Percentiles rank a stretch among this genome's conserved stretches.
Evolutionary conservation across 805 yeast genomes (phyloP).

Genomic region (Candida yuanshanica): DNA sequence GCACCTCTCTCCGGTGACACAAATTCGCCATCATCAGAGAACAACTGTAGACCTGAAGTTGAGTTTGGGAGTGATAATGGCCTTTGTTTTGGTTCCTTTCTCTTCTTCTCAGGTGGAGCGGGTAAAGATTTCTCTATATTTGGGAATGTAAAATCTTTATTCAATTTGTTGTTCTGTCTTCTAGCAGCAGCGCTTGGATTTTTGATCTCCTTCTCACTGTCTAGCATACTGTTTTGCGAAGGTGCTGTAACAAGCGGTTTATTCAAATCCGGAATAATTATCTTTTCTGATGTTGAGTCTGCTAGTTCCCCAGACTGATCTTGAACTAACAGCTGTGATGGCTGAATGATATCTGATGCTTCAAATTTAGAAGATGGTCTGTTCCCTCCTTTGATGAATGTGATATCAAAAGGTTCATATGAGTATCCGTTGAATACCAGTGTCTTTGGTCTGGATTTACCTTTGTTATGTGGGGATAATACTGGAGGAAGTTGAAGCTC

Average conservation of each 20-base stretch:
- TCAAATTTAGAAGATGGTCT: neutral
- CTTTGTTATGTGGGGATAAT: slow-evolving; percentile 29
- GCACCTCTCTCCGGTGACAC: neutral
- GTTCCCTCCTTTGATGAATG: slow-evolving; percentile 4
- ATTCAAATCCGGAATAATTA: slow-evolving; percentile 12
- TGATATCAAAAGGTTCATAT: slow-evolving; percentile 25
- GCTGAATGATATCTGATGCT: neutral
- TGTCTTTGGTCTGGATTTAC: slow-evolving; percentile 22
- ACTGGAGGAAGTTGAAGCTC: slow-evolving; percentile 33
- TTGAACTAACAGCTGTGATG: too few relatives aligned
- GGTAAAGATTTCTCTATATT: slow-evolving; percentile 4
- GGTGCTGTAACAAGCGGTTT: neutral
- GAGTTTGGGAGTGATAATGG: slow-evolving; percentile 8
- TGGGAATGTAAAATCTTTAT: slow-evolving; percentile 23
- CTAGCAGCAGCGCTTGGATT: slow-evolving; percentile 24
- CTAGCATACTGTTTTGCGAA: slow-evolving; percentile 4
- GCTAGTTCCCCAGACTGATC: neutral
- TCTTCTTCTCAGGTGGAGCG: neutral
- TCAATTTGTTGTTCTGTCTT: slow-evolving; percentile 18
- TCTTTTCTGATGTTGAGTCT: neutral
- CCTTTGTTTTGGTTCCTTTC: neutral
- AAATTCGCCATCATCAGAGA: slow-evolving; percentile 3
- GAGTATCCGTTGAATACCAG: slow-evolving; percentile 33
- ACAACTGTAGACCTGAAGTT: slow-evolving; percentile 5
- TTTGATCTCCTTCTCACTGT: slow-evolving; percentile 21